These are phyloP conservation scores for Symbiodinium natans DNA, from an alignment of 73 alveolate genomes.

Conservation along the genomic window DNA sequence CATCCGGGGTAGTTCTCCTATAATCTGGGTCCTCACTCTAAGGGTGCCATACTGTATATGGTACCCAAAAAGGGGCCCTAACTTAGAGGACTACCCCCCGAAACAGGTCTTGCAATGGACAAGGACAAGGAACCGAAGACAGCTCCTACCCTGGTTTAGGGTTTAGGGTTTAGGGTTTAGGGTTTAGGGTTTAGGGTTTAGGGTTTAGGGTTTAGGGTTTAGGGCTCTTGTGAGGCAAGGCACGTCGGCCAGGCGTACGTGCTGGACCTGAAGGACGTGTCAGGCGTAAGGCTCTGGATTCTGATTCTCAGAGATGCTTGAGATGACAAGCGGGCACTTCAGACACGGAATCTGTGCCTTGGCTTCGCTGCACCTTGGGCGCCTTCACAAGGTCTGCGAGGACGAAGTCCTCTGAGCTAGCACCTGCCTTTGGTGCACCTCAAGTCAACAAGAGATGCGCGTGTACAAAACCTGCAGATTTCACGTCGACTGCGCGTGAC, in stretches of 20 bases:
- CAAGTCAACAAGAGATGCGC: not conserved
- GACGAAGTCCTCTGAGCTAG: not conserved
- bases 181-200: too few species aligned
- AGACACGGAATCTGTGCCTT: not conserved
- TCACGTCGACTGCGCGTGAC: not conserved
- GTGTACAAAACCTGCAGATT: not conserved
- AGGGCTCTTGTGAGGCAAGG: not conserved
- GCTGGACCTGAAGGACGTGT: conserved; percentile 7
- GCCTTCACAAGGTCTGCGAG: not conserved
- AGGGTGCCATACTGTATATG: too few species aligned
- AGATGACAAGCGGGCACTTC: not conserved
- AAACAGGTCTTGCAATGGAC: too few species aligned
- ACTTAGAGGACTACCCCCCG: too few species aligned
- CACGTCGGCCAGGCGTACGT: not conserved
- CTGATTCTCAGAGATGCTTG: too few species aligned
- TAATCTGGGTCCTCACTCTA: too few species aligned
- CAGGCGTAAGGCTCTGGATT: too few species aligned
- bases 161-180: too few species aligned
- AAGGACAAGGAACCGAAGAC: too few species aligned
- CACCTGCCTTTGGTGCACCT: not conserved
- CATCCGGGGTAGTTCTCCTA: not conserved
- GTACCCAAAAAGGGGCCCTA: too few species aligned
- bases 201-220: too few species aligned
- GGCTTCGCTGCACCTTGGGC: not conserved
- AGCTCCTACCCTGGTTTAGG: too few species aligned